Conservation (phyloP, 495 filamentous ascomycete species). For the Symbiotaphrina buchneri region DNA sequence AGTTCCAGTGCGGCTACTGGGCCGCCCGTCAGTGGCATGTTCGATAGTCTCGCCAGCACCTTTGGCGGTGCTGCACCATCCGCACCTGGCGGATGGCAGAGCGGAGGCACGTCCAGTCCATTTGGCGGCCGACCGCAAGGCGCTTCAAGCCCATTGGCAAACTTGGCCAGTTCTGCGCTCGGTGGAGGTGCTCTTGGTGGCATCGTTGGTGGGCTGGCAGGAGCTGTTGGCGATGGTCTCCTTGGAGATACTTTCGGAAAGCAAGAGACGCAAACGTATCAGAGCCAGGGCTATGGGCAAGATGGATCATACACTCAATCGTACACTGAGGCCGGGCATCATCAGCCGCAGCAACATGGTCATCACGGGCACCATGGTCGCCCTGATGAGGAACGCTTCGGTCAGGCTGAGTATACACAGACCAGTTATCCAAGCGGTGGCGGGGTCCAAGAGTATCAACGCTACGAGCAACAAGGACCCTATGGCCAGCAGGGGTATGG, state of each 20-base stretch:
- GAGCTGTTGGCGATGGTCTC: slow-evolving; percentile 21
- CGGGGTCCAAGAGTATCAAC: slow-evolving; percentile 14
- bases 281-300: slow-evolving; percentile 10
- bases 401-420: slow-evolving; percentile 16
- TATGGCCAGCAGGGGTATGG: slow-evolving; percentile 2
- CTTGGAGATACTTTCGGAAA: slow-evolving; percentile 14
- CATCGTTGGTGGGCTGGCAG: slow-evolving; percentile 25
- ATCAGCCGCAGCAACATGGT: slow-evolving; percentile 6
- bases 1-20: slow-evolving; percentile 17
- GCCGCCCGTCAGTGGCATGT: slow-evolving; percentile 1
- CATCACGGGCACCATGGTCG: too few relatives aligned
- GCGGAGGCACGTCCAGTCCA: too few relatives aligned
- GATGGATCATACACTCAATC: slow-evolving; percentile 17
- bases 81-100: slow-evolving; percentile 4
- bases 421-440: slow-evolving; percentile 14
- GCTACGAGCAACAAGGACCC: slow-evolving; percentile 11
- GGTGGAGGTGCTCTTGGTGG: slow-evolving; percentile 26
- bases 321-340: slow-evolving; percentile 11
- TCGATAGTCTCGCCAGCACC: slow-evolving; percentile 4
- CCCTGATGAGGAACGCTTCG: slow-evolving; percentile 12
- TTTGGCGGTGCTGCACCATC: slow-evolving; percentile 3
- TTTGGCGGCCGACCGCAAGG: background rate
- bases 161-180: slow-evolving; percentile 19
- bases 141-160: too few relatives aligned
- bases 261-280: slow-evolving; percentile 9